phyloP scores from a whole-genome alignment of 2,329 filamentous ascomycete species.

The Berkeleyomyces basicola region DNA sequence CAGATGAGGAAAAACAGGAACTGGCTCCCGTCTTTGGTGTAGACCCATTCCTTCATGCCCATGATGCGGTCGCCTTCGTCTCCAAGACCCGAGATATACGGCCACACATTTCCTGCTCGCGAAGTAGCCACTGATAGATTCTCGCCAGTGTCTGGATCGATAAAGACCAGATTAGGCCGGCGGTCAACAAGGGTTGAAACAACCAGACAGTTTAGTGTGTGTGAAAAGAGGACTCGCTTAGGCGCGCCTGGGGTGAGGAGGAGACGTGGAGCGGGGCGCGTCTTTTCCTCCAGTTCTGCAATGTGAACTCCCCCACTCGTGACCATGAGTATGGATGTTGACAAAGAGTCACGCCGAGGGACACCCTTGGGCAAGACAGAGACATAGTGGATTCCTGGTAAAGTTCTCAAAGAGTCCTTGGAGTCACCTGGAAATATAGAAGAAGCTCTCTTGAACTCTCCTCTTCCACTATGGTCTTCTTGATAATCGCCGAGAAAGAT shows the following conservation, averaged over 20 bases:
- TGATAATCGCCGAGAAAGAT: conserved; percentile 27
- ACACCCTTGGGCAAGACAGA: conserved; percentile 3
- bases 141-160: conserved; percentile 38
- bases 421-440: conserved; percentile 37
- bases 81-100: conserved; percentile 40
- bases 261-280: conserved; percentile 32
- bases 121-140: conserved; percentile 32
- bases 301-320: conserved; percentile 34
- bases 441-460: conserved; percentile 25
- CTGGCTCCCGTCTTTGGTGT: conserved; percentile 35
- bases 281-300: conserved; percentile 31
- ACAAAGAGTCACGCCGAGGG: neutral
- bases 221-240: conserved; percentile 37
- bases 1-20: conserved; percentile 49
- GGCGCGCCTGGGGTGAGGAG: conserved; percentile 33
- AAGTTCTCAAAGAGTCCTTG: conserved; percentile 20
- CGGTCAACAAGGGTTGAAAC: conserved; percentile 31
- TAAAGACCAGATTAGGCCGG: conserved; percentile 34
- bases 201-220: conserved; percentile 34
- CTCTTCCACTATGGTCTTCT: conserved; percentile 11
- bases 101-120: conserved; percentile 23
- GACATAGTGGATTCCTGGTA: conserved; percentile 1
- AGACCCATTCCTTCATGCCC: conserved; percentile 47
- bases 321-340: conserved; percentile 24
- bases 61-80: conserved; percentile 41